Base-by-base conservation (phyloP, 345 rosid genomes). In the Carallia pectinifolia region DNA sequence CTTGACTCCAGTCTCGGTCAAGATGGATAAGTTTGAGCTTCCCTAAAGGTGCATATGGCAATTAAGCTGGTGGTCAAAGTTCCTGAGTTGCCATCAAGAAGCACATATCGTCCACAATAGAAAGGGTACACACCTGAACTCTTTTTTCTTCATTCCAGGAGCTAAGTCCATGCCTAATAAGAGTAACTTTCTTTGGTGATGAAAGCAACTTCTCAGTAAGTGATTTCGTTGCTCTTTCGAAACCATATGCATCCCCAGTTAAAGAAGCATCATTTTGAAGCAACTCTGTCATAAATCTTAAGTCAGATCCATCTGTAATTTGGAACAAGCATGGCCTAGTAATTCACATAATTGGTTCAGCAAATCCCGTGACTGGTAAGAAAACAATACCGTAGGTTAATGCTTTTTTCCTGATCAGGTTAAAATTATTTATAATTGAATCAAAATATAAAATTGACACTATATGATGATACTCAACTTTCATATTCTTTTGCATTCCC, bases 161-260 rank as follows among this genome's bases (percentile, higher is more conserved):
- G 82, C 92, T 88, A 64, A 88, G 92, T 40, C 92, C 92, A 72
- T 88, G 92, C 75, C 92, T 85, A 10, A 88, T 78, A 53, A 88
- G 59, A 36, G 88, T 84, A n/a, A 88, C 88, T 78, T 75, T 85
- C 77, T 88, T 88, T 23, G 86, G 37, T 6, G 81, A 71, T 1
- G 74, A 71, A 59, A 87, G 53, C 34, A 54, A 30, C 72, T 73
- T 72, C 62, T 70, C 67, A 29, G 86, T 71, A 23, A 87, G 87
- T 6, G 89, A 80, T 27, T 64, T 73, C 16, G 89, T 82, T 61
- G 86, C 89, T 67, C 78, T 79, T 23, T 71, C 83, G 70, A 87
- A 87, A 77, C 80, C 91, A 80, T 79, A 82, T 6, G 91, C 85
- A 66, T 84, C 76, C 0, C 89, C 89, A 33, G 89, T 87, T 62